phyloP scores from a whole-genome alignment of 768 basidiomycete species.

The Cystofilobasidium bisporidii region DNA sequence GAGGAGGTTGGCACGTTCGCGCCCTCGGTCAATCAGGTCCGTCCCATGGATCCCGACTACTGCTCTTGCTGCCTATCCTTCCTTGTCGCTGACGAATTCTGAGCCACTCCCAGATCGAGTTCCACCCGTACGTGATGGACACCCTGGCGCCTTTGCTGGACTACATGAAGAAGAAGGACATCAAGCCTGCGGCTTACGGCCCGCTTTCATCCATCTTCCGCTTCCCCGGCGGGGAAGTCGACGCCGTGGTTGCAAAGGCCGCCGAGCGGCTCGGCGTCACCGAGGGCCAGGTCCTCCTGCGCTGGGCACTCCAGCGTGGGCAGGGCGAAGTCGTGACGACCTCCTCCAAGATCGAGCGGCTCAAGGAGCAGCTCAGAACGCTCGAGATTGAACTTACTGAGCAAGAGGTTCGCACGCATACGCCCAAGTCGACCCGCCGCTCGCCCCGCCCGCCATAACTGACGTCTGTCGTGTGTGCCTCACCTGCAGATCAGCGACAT shows the following conservation, averaged over 20 bases:
- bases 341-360: constrained; percentile 25
- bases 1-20: constrained; percentile 35
- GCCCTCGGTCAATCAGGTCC: constrained; percentile 40
- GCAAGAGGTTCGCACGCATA: constrained; percentile 20
- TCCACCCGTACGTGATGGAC: constrained; percentile 40
- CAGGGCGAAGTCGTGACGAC: constrained; percentile 27
- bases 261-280: not conserved
- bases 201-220: constrained; percentile 32
- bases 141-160: constrained; percentile 33
- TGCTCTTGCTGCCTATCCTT: not conserved
- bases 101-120: constrained; percentile 44
- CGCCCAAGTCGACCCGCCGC: no score
- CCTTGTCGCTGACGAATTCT: not conserved
- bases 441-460: no score
- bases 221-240: constrained; percentile 12
- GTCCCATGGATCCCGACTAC: no score
- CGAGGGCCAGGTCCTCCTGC: constrained; percentile 11
- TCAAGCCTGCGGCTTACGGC: constrained; percentile 35
- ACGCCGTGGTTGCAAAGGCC: not conserved
- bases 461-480: no score
- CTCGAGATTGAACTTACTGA: constrained; percentile 19
- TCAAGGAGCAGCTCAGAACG: constrained; percentile 18
- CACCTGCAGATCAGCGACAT: constrained; percentile 20
- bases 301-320: constrained; percentile 17
- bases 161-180: constrained; percentile 34